phyloP scores from a whole-genome alignment of 2,329 filamentous ascomycete species.

The Chrysoporthe cubensis region DNA sequence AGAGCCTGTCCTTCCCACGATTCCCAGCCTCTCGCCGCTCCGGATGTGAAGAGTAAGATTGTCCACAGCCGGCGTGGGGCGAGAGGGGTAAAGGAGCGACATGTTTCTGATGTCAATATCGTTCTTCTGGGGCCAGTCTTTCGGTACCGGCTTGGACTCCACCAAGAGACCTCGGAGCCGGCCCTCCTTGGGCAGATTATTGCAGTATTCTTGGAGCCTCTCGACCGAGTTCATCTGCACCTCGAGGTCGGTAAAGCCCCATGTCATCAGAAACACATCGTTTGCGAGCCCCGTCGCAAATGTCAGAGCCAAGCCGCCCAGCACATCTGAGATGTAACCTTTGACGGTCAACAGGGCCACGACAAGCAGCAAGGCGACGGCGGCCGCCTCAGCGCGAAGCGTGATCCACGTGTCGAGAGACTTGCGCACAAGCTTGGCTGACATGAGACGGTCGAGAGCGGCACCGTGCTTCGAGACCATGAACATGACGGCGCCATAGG shows the following conservation, averaged over 20 bases:
- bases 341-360: slow-evolving; percentile 7
- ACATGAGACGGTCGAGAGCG: slow-evolving; percentile 12
- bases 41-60: slow-evolving; percentile 11
- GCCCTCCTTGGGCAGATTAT: slow-evolving; percentile 15
- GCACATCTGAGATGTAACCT: slow-evolving; percentile 3
- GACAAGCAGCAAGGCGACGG: slow-evolving; percentile 4
- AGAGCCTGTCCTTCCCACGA: slow-evolving; percentile 40
- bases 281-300: slow-evolving; percentile 12
- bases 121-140: slow-evolving; percentile 12
- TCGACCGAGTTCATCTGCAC: slow-evolving; percentile 20
- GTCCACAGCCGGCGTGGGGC: slow-evolving; percentile 13
- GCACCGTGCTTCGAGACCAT: slow-evolving; percentile 14
- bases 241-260: slow-evolving; percentile 15
- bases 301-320: slow-evolving; percentile 14
- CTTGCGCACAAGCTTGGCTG: slow-evolving; percentile 15
- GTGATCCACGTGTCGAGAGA: slow-evolving; percentile 21
- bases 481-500: slow-evolving; percentile 12
- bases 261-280: slow-evolving; percentile 15
- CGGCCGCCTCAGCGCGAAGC: slow-evolving; percentile 10
- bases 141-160: not conserved
- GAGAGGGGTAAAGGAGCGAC: slow-evolving; percentile 16
- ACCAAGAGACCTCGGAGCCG: not conserved
- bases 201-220: slow-evolving; percentile 12
- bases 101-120: slow-evolving; percentile 1
- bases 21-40: slow-evolving; percentile 29